Evolutionary conservation across 1,284 basidiomycete species (phyloP).

Genomic region (Cystobasidiaceae sp.): DNA sequence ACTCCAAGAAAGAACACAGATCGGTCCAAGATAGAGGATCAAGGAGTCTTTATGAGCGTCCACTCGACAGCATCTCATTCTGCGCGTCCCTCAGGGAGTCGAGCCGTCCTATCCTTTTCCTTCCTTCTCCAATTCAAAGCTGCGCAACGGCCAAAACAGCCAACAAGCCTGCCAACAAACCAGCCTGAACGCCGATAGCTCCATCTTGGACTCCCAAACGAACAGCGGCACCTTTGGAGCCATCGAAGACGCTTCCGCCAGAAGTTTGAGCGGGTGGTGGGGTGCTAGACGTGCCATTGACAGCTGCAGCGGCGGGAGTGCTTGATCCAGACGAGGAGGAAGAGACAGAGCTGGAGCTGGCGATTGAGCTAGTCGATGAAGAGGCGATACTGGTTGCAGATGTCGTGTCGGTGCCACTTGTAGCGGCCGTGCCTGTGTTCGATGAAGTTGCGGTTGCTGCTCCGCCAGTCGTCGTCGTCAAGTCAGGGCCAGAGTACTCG

Average conservation of each 20-base stretch:
- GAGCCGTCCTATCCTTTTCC: too few relatives aligned
- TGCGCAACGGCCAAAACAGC: background rate
- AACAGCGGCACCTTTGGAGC: background rate
- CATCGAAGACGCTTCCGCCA: background rate
- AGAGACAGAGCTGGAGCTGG: background rate
- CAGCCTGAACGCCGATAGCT: background rate
- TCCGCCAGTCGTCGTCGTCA: conserved; percentile 10
- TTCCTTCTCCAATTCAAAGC: too few relatives aligned
- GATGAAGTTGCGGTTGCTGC: background rate
- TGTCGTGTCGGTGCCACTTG: too few relatives aligned
- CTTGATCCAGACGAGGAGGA: background rate
- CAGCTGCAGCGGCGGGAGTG: too few relatives aligned
- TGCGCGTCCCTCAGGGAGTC: too few relatives aligned
- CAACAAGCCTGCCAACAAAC: background rate
- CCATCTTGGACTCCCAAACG: background rate
- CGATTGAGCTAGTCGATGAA: too few relatives aligned
- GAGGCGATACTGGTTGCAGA: background rate
- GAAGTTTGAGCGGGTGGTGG: too few relatives aligned
- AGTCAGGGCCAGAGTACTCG: conserved; percentile 6
- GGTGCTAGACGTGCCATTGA: too few relatives aligned
- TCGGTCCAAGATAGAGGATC: too few relatives aligned
- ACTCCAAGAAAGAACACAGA: too few relatives aligned
- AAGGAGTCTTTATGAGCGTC: too few relatives aligned
- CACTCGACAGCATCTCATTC: too few relatives aligned
- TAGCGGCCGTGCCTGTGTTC: background rate